Evolutionary conservation across 805 yeast genomes (phyloP).

Genomic region (Metahyphopichia silvanorum): DNA sequence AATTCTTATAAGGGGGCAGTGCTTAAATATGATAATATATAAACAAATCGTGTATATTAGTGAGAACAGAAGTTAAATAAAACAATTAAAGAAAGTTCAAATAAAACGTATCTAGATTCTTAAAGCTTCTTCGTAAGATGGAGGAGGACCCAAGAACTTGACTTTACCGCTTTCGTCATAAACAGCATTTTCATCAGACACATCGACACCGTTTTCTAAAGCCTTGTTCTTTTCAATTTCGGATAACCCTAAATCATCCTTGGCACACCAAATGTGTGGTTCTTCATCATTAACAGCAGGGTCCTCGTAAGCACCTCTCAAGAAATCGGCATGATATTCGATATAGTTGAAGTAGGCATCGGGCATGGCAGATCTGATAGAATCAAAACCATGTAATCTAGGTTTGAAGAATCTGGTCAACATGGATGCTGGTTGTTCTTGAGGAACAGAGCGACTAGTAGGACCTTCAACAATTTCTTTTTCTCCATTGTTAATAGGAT

Average conservation of each 20-base stretch:
- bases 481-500: slow-evolving; percentile 15
- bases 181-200: slow-evolving; percentile 55
- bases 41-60: slow-evolving; percentile 1
- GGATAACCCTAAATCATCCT: slow-evolving; percentile 66
- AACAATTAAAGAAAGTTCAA: neutral
- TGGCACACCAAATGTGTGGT: slow-evolving; percentile 70
- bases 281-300: slow-evolving; percentile 55
- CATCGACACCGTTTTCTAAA: slow-evolving; percentile 50
- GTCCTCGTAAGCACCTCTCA: slow-evolving; percentile 46
- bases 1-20: too few species aligned
- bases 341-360: slow-evolving; percentile 35
- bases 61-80: neutral
- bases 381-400: slow-evolving; percentile 43
- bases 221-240: slow-evolving; percentile 56
- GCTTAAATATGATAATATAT: neutral
- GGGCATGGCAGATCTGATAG: slow-evolving; percentile 45
- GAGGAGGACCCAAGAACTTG: slow-evolving; percentile 62
- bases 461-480: slow-evolving; percentile 16
- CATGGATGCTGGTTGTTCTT: slow-evolving; percentile 20
- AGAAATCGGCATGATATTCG: slow-evolving; percentile 38
- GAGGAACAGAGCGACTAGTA: slow-evolving; percentile 2
- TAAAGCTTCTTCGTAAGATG: slow-evolving; percentile 56
- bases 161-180: slow-evolving; percentile 57
- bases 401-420: slow-evolving; percentile 46
- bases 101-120: slow-evolving; percentile 19